Evolutionary conservation across 805 yeast species (phyloP).

Genomic region (Ogataea ganodermae): DNA sequence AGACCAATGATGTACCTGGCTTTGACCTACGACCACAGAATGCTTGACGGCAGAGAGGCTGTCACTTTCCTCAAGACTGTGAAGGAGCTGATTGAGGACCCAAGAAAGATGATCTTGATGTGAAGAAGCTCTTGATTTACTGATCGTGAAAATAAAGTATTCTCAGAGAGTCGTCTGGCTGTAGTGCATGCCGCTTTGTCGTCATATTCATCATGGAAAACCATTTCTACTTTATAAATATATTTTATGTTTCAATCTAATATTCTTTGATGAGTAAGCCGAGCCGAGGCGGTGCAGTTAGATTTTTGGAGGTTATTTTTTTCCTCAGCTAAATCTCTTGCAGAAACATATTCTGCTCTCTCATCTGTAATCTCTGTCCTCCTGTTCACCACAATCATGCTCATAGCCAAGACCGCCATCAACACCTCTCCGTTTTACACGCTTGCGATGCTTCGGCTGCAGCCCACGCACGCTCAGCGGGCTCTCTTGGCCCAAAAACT

Average conservation of each 20-base stretch:
- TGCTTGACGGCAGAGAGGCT: conserved; percentile 98
- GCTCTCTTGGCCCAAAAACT: conserved; percentile 18
- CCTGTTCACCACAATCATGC: conserved; percentile 1
- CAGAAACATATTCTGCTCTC: too few species aligned
- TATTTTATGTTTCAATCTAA: neutral
- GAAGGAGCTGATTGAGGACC: conserved; percentile 97
- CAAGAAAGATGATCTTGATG: conserved; percentile 89
- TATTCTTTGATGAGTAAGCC: neutral
- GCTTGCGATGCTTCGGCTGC: conserved; percentile 20
- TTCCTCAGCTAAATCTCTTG: neutral
- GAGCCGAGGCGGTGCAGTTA: conserved; percentile 19
- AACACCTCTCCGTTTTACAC: conserved; percentile 11
- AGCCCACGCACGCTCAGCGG: conserved; percentile 18
- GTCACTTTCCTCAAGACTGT: conserved; percentile 93
- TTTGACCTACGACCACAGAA: conserved; percentile 96
- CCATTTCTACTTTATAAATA: conserved; percentile 1
- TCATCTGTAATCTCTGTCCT: neutral
- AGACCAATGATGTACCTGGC: conserved; percentile 99
- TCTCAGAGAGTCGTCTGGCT: neutral
- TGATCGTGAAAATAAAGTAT: neutral
- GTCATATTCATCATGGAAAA: neutral
- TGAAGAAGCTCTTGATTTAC: conserved; percentile 15
- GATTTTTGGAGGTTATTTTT: too few species aligned
- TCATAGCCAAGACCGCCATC: conserved; percentile 8
- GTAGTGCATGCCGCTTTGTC: neutral